Evolutionary conservation across 169 alveolate genomes (phyloP), one percentile per base, ranked within the genome.

Genomic region (Plasmodium sp.): DNA sequence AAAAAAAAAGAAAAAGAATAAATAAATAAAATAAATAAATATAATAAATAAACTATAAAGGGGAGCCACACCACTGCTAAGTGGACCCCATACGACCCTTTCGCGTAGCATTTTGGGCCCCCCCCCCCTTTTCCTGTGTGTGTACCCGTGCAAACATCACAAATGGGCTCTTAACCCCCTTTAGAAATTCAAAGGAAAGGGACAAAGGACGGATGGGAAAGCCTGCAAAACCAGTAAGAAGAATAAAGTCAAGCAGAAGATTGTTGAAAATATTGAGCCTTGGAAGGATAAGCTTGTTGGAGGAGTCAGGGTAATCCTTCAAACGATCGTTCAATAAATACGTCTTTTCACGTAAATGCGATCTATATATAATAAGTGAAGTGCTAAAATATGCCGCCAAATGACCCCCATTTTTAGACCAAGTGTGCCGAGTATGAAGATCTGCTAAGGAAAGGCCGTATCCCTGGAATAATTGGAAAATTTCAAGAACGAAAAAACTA

Each of bases 361-460:
- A 48, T 48, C 58, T 18, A 77, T 3, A 77, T 9, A 77, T 33
- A 79, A 79, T 43, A 80, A 45, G 71, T 14, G 71, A 31, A 31
- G 58, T 12, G 18, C 5, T 48, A 48, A 48, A 48, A 12, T 48
- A 12, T 48, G 58, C 4, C 14, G 4, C 18, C 58, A 48, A 48
- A 48, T 48, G 58, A 48, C 71, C n/a, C 18, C 67, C 12, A 22
- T 81, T 51, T 41, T 41, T 85, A 96, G 97, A 96, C 97, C 22
- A 56, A 79, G 73, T 95, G 96, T 79, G 96, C 92, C 48, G 98
- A 96, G 96, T 97, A 91, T 95, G 96, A 96, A 36, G 96, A 93
- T 45, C 81, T 97, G 81, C 94, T 97, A 62, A 93, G 95, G 33
- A 77, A 86, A 62, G 98, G 98, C 1, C 94, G 83, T 34, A 96